Evolutionary conservation across 225 moss, liverwort and hornwort genomes (phyloP), one percentile per base, ranked within the genome.

Genomic region (Asterella californica): DNA sequence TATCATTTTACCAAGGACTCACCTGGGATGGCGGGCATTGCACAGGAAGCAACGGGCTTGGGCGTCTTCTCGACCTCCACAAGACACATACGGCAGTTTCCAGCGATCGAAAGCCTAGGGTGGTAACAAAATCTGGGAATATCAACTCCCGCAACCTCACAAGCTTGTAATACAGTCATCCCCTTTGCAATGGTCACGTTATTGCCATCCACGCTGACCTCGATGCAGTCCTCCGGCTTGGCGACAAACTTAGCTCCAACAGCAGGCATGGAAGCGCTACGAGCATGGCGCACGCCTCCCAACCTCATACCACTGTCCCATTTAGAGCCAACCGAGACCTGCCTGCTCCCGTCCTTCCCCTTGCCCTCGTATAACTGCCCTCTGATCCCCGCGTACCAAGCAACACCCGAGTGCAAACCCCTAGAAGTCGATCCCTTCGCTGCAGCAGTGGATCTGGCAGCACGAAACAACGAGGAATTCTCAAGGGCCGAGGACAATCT

Each of bases 51-150:
- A 66, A 97, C 94, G 32, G 97, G 93, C 70, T 97, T 97, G 70
- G 94, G 92, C 55, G 93, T 93, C 86, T 97, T 97, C 70, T 97
- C 97, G 5, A 97, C 97, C 80, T 97, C 97, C 47, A 97, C 97
- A 34, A 97, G 86, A 60, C 97, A 97, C 97, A 97, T 94, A 76
- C 97, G 94, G 83, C 97, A 97, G 88, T 97, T 97, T 36, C 97
- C 97, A 24, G 97, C 94, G 50, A 97, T 97, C 5, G 94, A 93
- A 74, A 97, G 82, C 22, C 94, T 94, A 30, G 94, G 93, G 83
- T 97, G 97, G 59, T 97, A 94, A 48, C 97, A 97, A 63, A 97
- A 97, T 53, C 97, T 84, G 33, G 97, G 97, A 86, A 94, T 97
- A 27, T 90, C 91, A 65, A 94, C 80, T 34, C 94, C 97, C 24